phyloP scores from a whole-genome alignment of 2,329 filamentous ascomycete genomes.

The Hymenoscyphus repandus region DNA sequence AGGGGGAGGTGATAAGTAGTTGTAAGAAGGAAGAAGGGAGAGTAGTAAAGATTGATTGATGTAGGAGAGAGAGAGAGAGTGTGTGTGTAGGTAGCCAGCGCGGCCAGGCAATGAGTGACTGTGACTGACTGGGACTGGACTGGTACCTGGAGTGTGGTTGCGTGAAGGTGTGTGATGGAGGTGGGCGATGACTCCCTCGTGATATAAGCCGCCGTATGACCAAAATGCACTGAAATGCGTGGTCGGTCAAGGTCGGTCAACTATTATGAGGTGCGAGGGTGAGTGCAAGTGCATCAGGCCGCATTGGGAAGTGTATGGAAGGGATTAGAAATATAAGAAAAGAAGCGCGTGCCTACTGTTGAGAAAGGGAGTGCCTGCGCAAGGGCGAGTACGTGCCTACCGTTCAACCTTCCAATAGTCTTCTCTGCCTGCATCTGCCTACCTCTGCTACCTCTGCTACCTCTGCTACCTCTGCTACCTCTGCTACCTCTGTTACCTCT shows the following conservation, averaged over 20 bases:
- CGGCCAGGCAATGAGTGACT: slow-evolving; percentile 2
- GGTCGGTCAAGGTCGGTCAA: not conserved
- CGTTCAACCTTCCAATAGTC: not conserved
- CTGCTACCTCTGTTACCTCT: too few species aligned
- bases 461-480: too few species aligned
- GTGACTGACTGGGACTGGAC: not conserved
- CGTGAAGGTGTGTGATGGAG: not conserved
- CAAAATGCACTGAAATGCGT: not conserved
- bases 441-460: too few species aligned
- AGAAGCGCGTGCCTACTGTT: not conserved
- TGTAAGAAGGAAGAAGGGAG: not conserved
- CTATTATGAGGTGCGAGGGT: not conserved
- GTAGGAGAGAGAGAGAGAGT: too few species aligned
- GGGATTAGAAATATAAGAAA: not conserved
- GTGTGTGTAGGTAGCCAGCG: not conserved
- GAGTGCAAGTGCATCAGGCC: not conserved
- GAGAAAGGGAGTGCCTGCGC: not conserved
- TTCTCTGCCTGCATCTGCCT: not conserved
- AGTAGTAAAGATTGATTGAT: not conserved
- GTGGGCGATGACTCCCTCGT: slow-evolving; percentile 8
- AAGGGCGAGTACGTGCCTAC: not conserved
- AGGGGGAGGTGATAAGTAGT: slow-evolving; percentile 5
- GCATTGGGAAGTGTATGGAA: slow-evolving; percentile 4
- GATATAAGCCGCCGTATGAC: slow-evolving; percentile 12
- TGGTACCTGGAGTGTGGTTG: slow-evolving; percentile 4